Evolutionary conservation across 495 filamentous ascomycete genomes (phyloP).

Genomic region (Lophiostoma macrostomum): DNA sequence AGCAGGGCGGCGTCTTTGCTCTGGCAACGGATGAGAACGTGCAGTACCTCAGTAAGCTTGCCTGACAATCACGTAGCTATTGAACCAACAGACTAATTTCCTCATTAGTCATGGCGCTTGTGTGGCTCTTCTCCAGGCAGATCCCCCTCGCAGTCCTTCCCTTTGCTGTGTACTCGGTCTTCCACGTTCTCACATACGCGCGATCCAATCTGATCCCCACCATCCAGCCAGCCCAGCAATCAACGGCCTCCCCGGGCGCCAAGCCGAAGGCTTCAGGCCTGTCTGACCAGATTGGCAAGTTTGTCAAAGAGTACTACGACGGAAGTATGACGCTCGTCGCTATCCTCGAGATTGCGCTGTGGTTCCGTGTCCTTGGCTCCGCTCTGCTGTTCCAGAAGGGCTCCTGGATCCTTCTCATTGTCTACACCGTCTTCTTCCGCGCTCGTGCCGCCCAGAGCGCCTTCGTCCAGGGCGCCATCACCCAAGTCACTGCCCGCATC

Average conservation of each 20-base stretch:
- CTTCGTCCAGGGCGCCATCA: constrained; percentile 81
- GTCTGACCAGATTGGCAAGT: constrained; percentile 78
- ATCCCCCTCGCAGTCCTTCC: constrained; percentile 86
- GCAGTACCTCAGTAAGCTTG: constrained; percentile 83
- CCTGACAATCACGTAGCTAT: neutral
- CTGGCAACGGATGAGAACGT: constrained; percentile 89
- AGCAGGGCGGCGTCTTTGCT: constrained; percentile 55
- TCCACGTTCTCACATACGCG: constrained; percentile 89
- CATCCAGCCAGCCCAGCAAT: constrained; percentile 45
- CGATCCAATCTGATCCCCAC: constrained; percentile 69
- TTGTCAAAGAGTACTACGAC: constrained; percentile 98
- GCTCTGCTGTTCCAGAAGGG: constrained; percentile 83
- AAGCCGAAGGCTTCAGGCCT: constrained; percentile 58
- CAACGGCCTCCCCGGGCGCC: constrained; percentile 55
- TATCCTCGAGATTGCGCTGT: constrained; percentile 57
- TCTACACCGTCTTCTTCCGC: constrained; percentile 92
- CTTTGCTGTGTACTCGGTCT: constrained; percentile 94
- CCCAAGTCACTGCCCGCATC: constrained; percentile 65
- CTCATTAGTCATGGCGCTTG: constrained; percentile 76
- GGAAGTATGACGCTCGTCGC: constrained; percentile 50
- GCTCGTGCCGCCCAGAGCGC: constrained; percentile 84
- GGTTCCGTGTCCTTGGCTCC: constrained; percentile 74
- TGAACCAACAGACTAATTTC: constrained; percentile 6
- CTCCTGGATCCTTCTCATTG: constrained; percentile 77
- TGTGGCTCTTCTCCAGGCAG: constrained; percentile 92